A percentile compares a stretch with the other conserved stretches of the same genome.
Evolutionary conservation across 2,329 filamentous ascomycete species (phyloP).

Genomic region (Trichoderma guizhouense): DNA sequence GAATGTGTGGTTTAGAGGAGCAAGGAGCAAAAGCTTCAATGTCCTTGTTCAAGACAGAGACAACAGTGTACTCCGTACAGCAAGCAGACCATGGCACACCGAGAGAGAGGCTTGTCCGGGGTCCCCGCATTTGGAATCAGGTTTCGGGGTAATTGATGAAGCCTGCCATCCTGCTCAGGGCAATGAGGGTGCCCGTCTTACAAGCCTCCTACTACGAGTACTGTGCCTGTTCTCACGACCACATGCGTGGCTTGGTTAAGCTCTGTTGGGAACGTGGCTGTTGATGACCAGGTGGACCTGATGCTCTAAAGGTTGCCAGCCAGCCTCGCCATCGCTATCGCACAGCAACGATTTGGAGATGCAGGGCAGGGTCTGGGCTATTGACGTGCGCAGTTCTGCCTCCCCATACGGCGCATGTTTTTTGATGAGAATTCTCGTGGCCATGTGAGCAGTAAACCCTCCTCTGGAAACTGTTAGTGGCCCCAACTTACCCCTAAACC

Average conservation of each 20-base stretch:
- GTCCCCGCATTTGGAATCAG: slow-evolving; percentile 17
- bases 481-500: slow-evolving; percentile 5
- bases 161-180: not conserved
- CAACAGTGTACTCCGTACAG: not conserved
- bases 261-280: slow-evolving; percentile 8
- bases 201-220: not conserved
- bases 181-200: not conserved
- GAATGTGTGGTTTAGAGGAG: not conserved
- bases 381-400: not conserved
- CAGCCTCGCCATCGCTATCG: not conserved
- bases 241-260: not conserved
- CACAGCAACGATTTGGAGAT: not conserved
- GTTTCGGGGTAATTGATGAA: slow-evolving; percentile 3
- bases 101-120: slow-evolving; percentile 1
- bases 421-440: slow-evolving; percentile 14
- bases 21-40: not conserved
- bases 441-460: slow-evolving; percentile 12
- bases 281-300: not conserved
- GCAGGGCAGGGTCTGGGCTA: not conserved
- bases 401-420: not conserved
- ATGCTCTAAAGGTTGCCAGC: not conserved
- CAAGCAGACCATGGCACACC: not conserved
- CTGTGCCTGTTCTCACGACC: not conserved
- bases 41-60: not conserved
- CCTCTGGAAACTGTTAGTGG: slow-evolving; percentile 5